phyloP scores from a whole-genome alignment of 306 rosid genomes.

The Sophora flavescens region DNA sequence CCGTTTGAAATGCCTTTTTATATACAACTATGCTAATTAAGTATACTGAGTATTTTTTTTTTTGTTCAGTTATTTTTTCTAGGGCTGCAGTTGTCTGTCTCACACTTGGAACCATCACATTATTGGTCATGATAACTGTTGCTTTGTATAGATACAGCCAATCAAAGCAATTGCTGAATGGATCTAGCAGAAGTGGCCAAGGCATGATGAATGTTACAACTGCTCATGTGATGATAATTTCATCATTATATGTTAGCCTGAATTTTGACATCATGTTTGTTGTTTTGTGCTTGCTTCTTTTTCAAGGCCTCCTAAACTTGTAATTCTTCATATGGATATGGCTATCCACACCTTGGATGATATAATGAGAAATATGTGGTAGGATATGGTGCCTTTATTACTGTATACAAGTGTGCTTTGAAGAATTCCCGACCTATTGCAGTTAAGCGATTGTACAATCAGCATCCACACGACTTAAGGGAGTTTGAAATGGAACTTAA shows the following conservation, averaged over 20 bases:
- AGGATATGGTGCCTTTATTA: constrained; percentile 88
- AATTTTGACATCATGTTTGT: not conserved
- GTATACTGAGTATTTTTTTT: not conserved
- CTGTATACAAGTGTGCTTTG: constrained; percentile 85
- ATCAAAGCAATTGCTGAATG: constrained; percentile 56
- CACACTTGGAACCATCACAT: constrained; percentile 65
- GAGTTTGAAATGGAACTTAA: constrained; percentile 92
- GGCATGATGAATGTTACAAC: constrained; percentile 48
- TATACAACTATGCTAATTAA: not conserved
- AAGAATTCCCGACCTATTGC: constrained; percentile 94
- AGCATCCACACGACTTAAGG: constrained; percentile 60
- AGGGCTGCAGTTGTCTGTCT: constrained; percentile 75
- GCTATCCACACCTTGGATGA: constrained; percentile 92
- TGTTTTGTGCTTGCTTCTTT: not conserved
- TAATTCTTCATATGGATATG: constrained; percentile 92
- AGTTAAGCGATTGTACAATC: constrained; percentile 86
- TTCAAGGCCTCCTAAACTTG: constrained; percentile 78
- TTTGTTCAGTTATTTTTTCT: constrained; percentile 64
- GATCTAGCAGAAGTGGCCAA: constrained; percentile 58
- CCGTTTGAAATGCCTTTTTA: not conserved
- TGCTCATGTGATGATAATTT: not conserved
- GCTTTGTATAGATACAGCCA: constrained; percentile 74
- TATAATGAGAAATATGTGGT: constrained; percentile 85
- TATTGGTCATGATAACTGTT: constrained; percentile 66
- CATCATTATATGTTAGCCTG: not conserved